Conservation (phyloP, 805 yeast species). For the Lipomyces kockii region DNA sequence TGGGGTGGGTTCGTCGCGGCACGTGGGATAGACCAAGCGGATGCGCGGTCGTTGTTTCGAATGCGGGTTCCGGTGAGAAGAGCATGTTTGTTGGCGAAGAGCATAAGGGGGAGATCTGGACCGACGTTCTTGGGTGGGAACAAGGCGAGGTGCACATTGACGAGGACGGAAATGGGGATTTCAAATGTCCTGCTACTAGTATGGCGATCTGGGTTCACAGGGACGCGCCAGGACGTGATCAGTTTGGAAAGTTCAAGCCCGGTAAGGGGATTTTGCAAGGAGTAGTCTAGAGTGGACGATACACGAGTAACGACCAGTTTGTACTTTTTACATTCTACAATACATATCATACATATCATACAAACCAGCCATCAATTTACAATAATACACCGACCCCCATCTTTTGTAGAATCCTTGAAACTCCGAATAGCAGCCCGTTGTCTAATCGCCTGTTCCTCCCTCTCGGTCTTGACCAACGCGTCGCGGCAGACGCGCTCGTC, state of each 20-base stretch:
- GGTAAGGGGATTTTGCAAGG: slow-evolving; percentile 8
- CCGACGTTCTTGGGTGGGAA: slow-evolving; percentile 33
- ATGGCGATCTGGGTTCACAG: slow-evolving; percentile 30
- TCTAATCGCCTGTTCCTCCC: slow-evolving; percentile 16
- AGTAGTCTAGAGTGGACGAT: not conserved
- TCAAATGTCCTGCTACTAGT: slow-evolving; percentile 30
- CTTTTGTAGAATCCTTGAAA: slow-evolving; percentile 23
- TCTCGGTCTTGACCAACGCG: slow-evolving; percentile 14
- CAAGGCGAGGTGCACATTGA: slow-evolving; percentile 27
- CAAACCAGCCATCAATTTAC: not conserved
- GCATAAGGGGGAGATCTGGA: slow-evolving; percentile 31
- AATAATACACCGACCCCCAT: slow-evolving; percentile 24
- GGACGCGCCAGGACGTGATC: slow-evolving; percentile 27
- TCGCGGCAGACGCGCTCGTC: slow-evolving; percentile 26
- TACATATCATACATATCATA: not conserved
- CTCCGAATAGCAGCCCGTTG: slow-evolving; percentile 23
- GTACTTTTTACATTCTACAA: not conserved
- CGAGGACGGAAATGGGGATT: slow-evolving; percentile 29
- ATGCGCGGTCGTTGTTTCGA: slow-evolving; percentile 30
- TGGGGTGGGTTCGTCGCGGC: slow-evolving; percentile 37
- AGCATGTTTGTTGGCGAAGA: slow-evolving; percentile 33
- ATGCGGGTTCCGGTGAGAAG: slow-evolving; percentile 30
- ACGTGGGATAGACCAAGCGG: slow-evolving; percentile 33
- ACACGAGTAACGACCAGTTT: too few species aligned
- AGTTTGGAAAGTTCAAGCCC: slow-evolving; percentile 24